phyloP scores from a whole-genome alignment of 306 rosid species.

The Quercus dentata region DNA sequence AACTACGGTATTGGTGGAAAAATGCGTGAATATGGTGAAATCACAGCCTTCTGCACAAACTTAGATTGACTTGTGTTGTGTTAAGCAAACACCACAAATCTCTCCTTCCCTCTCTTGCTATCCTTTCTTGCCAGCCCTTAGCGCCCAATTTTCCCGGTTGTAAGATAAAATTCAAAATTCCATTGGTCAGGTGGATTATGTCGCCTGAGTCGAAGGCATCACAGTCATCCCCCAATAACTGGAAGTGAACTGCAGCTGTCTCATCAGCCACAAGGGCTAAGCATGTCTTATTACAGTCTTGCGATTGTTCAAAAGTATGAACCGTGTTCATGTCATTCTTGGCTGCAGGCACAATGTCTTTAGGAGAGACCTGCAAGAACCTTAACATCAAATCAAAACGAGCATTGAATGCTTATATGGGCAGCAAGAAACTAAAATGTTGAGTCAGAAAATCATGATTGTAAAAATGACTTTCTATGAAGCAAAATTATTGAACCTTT shows the following conservation, averaged over 20 bases:
- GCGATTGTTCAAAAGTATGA: slow-evolving; percentile 69
- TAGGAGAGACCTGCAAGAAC: slow-evolving; percentile 36
- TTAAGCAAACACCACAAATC: not conserved
- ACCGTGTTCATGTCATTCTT: slow-evolving; percentile 71
- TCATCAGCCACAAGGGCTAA: slow-evolving; percentile 59
- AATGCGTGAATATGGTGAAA: slow-evolving; percentile 52
- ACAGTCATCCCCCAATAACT: slow-evolving; percentile 78
- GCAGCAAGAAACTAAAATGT: not conserved
- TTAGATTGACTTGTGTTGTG: slow-evolving; percentile 33
- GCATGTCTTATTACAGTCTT: slow-evolving; percentile 41
- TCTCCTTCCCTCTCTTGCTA: slow-evolving; percentile 65
- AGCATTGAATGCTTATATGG: not conserved
- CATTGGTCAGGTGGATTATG: slow-evolving; percentile 35
- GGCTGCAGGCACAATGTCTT: slow-evolving; percentile 68
- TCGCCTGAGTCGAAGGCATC: slow-evolving; percentile 45
- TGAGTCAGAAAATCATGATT: too few species aligned
- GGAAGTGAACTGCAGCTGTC: slow-evolving; percentile 72
- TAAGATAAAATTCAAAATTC: too few species aligned
- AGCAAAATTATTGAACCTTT: too few species aligned
- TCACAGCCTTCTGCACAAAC: slow-evolving; percentile 41
- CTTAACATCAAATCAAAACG: not conserved
- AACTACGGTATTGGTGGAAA: slow-evolving; percentile 42
- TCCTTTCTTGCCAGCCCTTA: slow-evolving; percentile 86
- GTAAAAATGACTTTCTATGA: too few species aligned
- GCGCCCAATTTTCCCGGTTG: slow-evolving; percentile 39